These are phyloP conservation scores for Brasilioporus rufonigricans DNA, from an alignment of 768 basidiomycete species.

Conservation along the genomic window DNA sequence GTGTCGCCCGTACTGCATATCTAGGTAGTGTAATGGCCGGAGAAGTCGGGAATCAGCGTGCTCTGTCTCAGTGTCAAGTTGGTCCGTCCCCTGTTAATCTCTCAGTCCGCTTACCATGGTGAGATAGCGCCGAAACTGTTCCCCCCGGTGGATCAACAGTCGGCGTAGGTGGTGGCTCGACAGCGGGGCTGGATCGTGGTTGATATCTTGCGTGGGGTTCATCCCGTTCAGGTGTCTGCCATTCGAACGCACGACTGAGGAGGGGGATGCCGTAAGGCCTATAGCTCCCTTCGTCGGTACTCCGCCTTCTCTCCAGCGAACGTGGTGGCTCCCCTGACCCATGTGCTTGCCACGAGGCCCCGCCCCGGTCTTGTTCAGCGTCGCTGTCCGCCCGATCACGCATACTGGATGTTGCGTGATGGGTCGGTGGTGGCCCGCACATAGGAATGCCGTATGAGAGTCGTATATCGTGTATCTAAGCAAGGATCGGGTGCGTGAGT, in stretches of 20 bases:
- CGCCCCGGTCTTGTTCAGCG: constrained; percentile 44
- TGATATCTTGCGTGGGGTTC: constrained; percentile 11
- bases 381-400: constrained; percentile 37
- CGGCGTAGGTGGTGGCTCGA: constrained; percentile 20
- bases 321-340: constrained; percentile 8
- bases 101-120: constrained; percentile 19
- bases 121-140: constrained; percentile 3
- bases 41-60: constrained; percentile 16
- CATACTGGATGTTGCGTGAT: constrained; percentile 12
- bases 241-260: constrained; percentile 24
- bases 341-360: constrained; percentile 34
- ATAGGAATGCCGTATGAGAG: constrained; percentile 25
- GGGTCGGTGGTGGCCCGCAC: constrained; percentile 23
- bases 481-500: constrained; percentile 18
- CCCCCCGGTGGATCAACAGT: constrained; percentile 7
- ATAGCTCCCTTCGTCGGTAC: constrained; percentile 14
- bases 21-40: constrained; percentile 16
- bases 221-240: constrained; percentile 21
- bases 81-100: not conserved
- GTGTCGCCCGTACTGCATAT: constrained; percentile 24
- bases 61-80: constrained; percentile 16
- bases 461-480: constrained; percentile 9
- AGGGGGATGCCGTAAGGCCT: constrained; percentile 14
- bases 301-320: constrained; percentile 15
- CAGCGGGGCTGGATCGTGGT: constrained; percentile 4